Evolutionary conservation across 495 filamentous ascomycete genomes (phyloP).

Genomic region (Beverwykella pulmonaria): DNA sequence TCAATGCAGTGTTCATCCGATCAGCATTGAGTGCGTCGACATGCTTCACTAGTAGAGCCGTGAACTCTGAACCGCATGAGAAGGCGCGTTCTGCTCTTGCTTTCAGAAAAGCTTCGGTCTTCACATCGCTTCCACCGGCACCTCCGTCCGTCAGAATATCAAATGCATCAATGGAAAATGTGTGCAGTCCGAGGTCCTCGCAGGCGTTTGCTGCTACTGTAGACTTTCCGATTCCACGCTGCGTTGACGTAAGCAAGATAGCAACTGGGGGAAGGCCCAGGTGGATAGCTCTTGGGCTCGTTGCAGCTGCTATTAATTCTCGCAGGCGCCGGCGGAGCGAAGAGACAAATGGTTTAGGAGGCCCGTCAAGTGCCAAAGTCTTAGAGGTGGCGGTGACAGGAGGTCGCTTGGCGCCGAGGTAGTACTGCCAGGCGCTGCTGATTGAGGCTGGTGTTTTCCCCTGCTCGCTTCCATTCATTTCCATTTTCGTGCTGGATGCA

Average conservation of each 20-base stretch:
- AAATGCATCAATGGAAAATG: constrained; percentile 86
- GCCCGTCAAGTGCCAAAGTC: constrained; percentile 28
- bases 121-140: constrained; percentile 82
- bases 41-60: constrained; percentile 80
- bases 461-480: constrained; percentile 80
- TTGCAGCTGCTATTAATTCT: constrained; percentile 85
- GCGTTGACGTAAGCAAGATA: constrained; percentile 83
- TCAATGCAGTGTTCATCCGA: constrained; percentile 79
- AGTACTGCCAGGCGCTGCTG: constrained; percentile 80
- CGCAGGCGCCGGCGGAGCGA: constrained; percentile 74
- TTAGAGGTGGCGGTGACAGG: constrained; percentile 33
- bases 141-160: constrained; percentile 90
- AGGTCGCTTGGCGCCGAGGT: constrained; percentile 70
- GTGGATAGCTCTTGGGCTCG: constrained; percentile 82
- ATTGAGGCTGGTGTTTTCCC: constrained; percentile 74
- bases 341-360: constrained; percentile 58
- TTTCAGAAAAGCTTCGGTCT: constrained; percentile 86
- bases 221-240: constrained; percentile 88
- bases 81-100: constrained; percentile 85
- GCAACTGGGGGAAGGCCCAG: constrained; percentile 84
- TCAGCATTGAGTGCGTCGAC: constrained; percentile 90
- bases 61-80: constrained; percentile 79
- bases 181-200: constrained; percentile 85
- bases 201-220: constrained; percentile 75
- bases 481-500: constrained; percentile 79